Base-by-base conservation (phyloP, 2,329 filamentous ascomycete species). In the Aspergillus sp. region DNA sequence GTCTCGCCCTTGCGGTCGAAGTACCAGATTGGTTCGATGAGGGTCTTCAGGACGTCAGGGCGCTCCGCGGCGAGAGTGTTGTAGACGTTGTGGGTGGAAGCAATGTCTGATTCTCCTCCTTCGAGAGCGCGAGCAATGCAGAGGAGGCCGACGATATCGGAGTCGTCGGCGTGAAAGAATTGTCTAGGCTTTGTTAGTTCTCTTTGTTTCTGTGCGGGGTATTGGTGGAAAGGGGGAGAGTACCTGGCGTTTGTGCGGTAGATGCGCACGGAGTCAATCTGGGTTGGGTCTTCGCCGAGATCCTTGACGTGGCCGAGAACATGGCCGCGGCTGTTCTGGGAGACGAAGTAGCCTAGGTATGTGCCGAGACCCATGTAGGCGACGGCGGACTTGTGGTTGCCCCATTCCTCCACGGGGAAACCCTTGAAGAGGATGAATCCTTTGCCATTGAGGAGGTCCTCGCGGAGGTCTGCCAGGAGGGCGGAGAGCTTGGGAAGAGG, bases 371-470 rank as follows among this genome's bases (percentile, higher is more conserved):
- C 92, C 88, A 96, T 93, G 77, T 96, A 96, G 15, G 89, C 91
- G 12, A 92, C 86, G 9, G 91, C 91, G 12, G 86, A 90, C 77
- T 96, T 96, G 71, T 86, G 83, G 53, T 85, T 84, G 0, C 88
- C 86, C 92, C 92, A 96, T 75, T 83, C 72, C 44, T 83, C 68
- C 1, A 92, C 89, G 1, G 91, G 91, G 72, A 96, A 88, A 53
- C 89, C 86, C 72, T 93, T 96, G 80, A 96, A 95, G n/a, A 96
- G 83, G 62, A 95, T 89, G 77, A 96, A 96, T 17, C 92, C 92
- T 68, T 95, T 95, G 63, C 90, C 91, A 70, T 96, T 85, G 55
- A 96, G 75, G n/a, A 90, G 78, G 61, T 90, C 88, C n/a, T 82
- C 78, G 53, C 85, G 82, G 60, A 90, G 80, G 3, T 80, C 73